Percentiles rank a stretch among this genome's conserved stretches.
phyloP scores from a whole-genome alignment of 1,284 basidiomycete genomes.

The Leccinum subfulvum region DNA sequence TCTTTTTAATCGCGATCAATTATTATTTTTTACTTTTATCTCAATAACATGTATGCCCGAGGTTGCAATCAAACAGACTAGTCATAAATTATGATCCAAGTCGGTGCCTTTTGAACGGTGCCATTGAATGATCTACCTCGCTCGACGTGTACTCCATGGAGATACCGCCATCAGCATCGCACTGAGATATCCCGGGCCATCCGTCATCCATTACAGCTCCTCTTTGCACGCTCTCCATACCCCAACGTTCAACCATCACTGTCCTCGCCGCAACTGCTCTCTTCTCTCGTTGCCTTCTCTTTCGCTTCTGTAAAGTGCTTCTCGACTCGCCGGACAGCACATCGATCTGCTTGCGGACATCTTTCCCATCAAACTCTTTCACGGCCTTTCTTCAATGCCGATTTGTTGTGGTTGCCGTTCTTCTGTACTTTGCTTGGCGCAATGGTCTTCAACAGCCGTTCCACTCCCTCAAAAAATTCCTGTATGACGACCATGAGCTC shows the following conservation, averaged over 20 bases:
- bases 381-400: slow-evolving; percentile 78
- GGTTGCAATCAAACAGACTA: slow-evolving; percentile 11
- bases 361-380: slow-evolving; percentile 86
- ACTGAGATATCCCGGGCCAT: no score
- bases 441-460: slow-evolving; percentile 80
- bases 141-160: slow-evolving; percentile 69
- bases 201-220: no score
- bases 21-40: background rate
- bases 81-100: slow-evolving; percentile 39
- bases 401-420: slow-evolving; percentile 76
- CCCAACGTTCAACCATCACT: no score
- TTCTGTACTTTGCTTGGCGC: slow-evolving; percentile 78
- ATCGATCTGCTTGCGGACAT: slow-evolving; percentile 85
- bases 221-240: no score
- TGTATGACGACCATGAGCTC: slow-evolving; percentile 34
- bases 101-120: slow-evolving; percentile 69
- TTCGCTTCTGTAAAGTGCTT: slow-evolving; percentile 87
- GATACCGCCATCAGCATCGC: slow-evolving; percentile 68
- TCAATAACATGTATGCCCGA: slow-evolving; percentile 12
- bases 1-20: background rate
- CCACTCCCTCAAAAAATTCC: slow-evolving; percentile 95
- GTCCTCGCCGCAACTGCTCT: no score
- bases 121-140: slow-evolving; percentile 60
- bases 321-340: slow-evolving; percentile 86
- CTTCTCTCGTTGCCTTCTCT: no score